phyloP scores from a whole-genome alignment of 225 moss, liverwort and hornwort species.

The Pseudoscleropodium purum region DNA sequence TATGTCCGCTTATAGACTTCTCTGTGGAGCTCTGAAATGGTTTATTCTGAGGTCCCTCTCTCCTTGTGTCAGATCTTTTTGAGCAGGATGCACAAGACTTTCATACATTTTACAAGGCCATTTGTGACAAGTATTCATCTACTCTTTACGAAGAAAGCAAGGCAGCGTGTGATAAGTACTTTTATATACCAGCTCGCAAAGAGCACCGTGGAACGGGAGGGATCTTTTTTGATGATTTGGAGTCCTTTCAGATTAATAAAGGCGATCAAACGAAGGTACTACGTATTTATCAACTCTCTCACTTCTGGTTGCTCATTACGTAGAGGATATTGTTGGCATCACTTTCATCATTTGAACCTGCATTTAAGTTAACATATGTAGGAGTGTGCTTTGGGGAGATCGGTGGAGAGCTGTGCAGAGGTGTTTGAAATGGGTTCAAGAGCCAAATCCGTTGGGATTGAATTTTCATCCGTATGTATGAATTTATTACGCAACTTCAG shows the following conservation, averaged over 20 bases:
- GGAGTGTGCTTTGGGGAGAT: neutral
- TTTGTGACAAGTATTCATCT: slow-evolving; percentile 67
- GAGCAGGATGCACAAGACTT: slow-evolving; percentile 74
- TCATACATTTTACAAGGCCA: slow-evolving; percentile 58
- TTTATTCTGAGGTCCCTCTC: neutral
- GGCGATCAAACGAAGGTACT: slow-evolving; percentile 11
- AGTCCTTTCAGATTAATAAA: slow-evolving; percentile 11
- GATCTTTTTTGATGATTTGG: slow-evolving; percentile 90
- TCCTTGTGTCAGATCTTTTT: slow-evolving; percentile 57
- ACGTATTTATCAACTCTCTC: neutral
- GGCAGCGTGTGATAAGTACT: slow-evolving; percentile 74
- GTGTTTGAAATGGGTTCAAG: neutral
- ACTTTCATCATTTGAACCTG: neutral
- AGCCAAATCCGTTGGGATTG: neutral
- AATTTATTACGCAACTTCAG: neutral
- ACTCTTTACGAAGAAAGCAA: slow-evolving; percentile 59
- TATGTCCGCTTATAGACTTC: neutral
- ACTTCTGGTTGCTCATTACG: neutral
- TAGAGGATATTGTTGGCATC: neutral
- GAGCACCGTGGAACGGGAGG: slow-evolving; percentile 90
- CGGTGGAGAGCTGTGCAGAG: neutral
- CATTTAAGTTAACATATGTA: neutral
- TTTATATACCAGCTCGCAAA: slow-evolving; percentile 78
- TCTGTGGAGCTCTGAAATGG: neutral
- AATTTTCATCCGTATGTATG: neutral